Percentiles rank a stretch among this genome's conserved stretches.
Evolutionary conservation across 108 stramenopile genomes (phyloP).

Genomic region (Pseudonitzschia multiseries): DNA sequence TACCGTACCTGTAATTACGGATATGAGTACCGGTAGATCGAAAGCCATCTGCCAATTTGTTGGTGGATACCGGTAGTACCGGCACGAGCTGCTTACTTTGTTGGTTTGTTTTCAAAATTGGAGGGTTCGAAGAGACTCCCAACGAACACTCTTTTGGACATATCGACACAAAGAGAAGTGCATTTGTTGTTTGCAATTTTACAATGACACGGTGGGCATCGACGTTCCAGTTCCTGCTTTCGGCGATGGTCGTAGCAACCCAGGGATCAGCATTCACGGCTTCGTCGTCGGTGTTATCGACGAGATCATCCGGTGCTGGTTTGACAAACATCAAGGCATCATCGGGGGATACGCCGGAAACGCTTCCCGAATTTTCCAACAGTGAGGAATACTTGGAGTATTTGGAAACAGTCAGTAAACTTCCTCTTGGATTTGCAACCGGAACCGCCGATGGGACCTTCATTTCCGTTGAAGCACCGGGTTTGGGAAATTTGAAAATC

Average conservation of each 20-base stretch:
- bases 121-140: no score
- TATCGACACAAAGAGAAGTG: no score
- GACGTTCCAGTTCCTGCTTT: not conserved
- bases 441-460: constrained; percentile 81
- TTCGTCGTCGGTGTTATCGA: not conserved
- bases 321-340: not conserved
- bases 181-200: no score
- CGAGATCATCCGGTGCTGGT: not conserved
- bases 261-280: constrained; percentile 1
- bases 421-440: constrained; percentile 80
- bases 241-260: not conserved
- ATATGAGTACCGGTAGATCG: no score
- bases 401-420: constrained; percentile 51
- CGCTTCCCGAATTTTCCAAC: constrained; percentile 62
- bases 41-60: no score
- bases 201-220: constrained; percentile 5
- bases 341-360: constrained; percentile 47
- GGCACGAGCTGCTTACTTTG: no score
- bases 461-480: constrained; percentile 77
- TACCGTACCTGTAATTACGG: no score
- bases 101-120: no score
- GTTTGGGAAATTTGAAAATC: constrained; percentile 73
- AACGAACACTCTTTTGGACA: no score
- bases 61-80: no score
- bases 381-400: constrained; percentile 67